phyloP scores from a whole-genome alignment of 2,329 filamentous ascomycete genomes.

The Fusarium sacchari region DNA sequence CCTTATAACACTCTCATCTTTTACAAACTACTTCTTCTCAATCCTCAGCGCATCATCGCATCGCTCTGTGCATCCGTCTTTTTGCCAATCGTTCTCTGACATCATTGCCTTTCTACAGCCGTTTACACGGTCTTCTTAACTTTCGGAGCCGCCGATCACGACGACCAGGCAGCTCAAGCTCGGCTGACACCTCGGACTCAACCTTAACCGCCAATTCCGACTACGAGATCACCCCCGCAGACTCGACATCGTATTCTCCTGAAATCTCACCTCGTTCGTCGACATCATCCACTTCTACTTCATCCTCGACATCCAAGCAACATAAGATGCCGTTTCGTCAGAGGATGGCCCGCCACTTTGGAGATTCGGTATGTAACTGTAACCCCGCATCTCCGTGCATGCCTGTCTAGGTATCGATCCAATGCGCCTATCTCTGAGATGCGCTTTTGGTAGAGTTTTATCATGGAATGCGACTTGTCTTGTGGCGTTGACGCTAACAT shows the following conservation, averaged over 20 bases:
- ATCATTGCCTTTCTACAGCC: conserved; percentile 25
- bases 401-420: background rate
- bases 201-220: conserved; percentile 36
- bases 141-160: conserved; percentile 39
- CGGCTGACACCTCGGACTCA: conserved; percentile 32
- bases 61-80: background rate
- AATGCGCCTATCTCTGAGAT: conserved; percentile 19
- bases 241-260: conserved; percentile 14
- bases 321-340: conserved; percentile 53
- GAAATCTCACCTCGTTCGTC: conserved; percentile 22
- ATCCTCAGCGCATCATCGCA: background rate
- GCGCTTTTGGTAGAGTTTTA: conserved; percentile 4
- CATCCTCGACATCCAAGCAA: conserved; percentile 30
- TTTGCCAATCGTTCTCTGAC: conserved; percentile 28
- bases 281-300: conserved; percentile 17
- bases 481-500: conserved; percentile 19
- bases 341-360: conserved; percentile 59
- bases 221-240: conserved; percentile 30
- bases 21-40: background rate
- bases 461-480: conserved; percentile 10
- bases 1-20: background rate
- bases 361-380: conserved; percentile 57
- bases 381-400: conserved; percentile 27
- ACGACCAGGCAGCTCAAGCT: conserved; percentile 38
- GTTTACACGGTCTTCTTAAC: conserved; percentile 35